Percentiles rank a stretch among this genome's conserved stretches.
phyloP scores from a whole-genome alignment of 257 asterid species.

The Catharanthus roseus region DNA sequence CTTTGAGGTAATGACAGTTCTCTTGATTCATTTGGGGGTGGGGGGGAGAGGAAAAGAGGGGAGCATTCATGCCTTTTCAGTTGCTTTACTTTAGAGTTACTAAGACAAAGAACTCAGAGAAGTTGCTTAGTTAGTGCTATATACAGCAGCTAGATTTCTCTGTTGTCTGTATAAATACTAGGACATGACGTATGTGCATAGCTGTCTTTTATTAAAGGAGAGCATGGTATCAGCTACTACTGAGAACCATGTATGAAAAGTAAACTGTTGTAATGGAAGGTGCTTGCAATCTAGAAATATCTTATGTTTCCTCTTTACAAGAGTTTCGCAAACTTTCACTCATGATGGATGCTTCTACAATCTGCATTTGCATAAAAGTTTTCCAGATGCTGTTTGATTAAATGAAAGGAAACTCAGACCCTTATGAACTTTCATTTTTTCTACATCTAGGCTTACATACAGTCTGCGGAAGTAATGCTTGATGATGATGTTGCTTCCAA shows the following conservation, averaged over 20 bases:
- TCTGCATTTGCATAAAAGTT: background rate
- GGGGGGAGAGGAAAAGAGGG: too few relatives aligned
- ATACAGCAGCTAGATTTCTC: too few relatives aligned
- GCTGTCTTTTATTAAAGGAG: background rate
- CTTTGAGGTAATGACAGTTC: constrained; percentile 51
- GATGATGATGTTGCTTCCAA: constrained; percentile 86
- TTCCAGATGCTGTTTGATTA: background rate
- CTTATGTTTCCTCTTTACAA: background rate
- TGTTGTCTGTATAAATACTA: too few relatives aligned
- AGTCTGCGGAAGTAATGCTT: constrained; percentile 85
- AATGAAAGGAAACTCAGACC: background rate
- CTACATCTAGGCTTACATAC: constrained; percentile 53
- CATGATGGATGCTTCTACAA: background rate
- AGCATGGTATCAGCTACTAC: background rate
- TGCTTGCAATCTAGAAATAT: background rate
- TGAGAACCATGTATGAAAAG: background rate
- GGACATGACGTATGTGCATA: too few relatives aligned
- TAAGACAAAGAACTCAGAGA: background rate
- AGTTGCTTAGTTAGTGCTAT: too few relatives aligned
- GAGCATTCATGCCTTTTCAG: constrained; percentile 4
- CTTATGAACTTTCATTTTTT: background rate
- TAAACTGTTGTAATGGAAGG: background rate
- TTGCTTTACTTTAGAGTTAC: background rate
- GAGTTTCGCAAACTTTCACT: background rate
- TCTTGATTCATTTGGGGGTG: background rate